These are phyloP conservation scores for Amanita exitialis DNA, from an alignment of 768 basidiomycete genomes.

Conservation along the genomic window DNA sequence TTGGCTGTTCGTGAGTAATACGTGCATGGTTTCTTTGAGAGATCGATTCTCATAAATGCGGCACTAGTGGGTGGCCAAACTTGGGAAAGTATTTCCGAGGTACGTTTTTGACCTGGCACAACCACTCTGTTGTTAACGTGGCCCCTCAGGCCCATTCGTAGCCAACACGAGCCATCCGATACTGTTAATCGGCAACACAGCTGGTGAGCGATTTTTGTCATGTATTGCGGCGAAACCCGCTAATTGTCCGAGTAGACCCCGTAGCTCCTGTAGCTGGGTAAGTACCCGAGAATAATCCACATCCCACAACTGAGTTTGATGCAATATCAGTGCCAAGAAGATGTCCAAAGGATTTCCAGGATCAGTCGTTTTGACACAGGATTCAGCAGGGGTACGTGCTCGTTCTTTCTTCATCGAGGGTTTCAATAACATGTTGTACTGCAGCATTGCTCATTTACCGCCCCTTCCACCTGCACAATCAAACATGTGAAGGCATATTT, in stretches of 20 bases:
- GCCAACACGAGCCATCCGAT: slow-evolving; percentile 22
- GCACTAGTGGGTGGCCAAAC: neutral
- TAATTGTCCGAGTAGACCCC: neutral
- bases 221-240: neutral
- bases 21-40: neutral
- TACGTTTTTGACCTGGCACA: neutral
- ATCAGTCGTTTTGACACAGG: slow-evolving; percentile 11
- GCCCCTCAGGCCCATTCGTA: slow-evolving; percentile 15
- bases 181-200: slow-evolving; percentile 17
- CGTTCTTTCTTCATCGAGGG: neutral
- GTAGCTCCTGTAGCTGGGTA: slow-evolving; percentile 1
- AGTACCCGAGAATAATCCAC: neutral
- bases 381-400: slow-evolving; percentile 14
- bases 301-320: no score
- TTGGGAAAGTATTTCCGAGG: neutral
- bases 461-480: slow-evolving; percentile 23
- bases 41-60: neutral
- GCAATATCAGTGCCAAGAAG: slow-evolving; percentile 7
- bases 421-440: neutral
- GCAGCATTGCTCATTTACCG: slow-evolving; percentile 24
- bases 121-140: neutral
- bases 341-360: slow-evolving; percentile 9
- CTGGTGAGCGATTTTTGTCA: slow-evolving; percentile 7
- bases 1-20: slow-evolving; percentile 23
- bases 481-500: slow-evolving; percentile 22